A percentile compares a stretch with the other conserved stretches of the same genome.
These are phyloP conservation scores for Platismatia glauca DNA, from an alignment of 495 filamentous ascomycete genomes.

Conservation along the genomic window DNA sequence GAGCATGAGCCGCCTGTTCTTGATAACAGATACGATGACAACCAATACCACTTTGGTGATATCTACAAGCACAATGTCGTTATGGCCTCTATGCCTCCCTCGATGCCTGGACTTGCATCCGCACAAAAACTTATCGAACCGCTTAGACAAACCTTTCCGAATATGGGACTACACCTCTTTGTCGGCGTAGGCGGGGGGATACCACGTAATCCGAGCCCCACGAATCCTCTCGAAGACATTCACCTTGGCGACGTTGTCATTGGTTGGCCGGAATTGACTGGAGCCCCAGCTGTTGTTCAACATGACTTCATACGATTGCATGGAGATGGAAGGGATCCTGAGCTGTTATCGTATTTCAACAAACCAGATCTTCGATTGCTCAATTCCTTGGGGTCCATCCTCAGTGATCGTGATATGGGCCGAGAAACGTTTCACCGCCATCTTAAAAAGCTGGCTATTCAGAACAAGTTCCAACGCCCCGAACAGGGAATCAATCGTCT, in stretches of 20 bases:
- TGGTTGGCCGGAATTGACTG: slow-evolving; percentile 24
- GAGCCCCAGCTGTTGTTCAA: slow-evolving; percentile 24
- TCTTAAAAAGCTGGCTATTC: neutral
- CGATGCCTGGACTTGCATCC: slow-evolving; percentile 20
- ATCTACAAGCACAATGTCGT: slow-evolving; percentile 32
- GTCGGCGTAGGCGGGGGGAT: slow-evolving; percentile 41
- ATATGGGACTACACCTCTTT: slow-evolving; percentile 33
- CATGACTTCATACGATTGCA: slow-evolving; percentile 10
- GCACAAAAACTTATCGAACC: slow-evolving; percentile 24
- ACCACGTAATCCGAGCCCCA: slow-evolving; percentile 14
- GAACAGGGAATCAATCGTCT: too few relatives aligned
- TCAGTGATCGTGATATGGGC: neutral
- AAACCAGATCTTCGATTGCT: slow-evolving; percentile 1
- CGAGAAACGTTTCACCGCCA: neutral
- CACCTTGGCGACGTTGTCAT: slow-evolving; percentile 39
- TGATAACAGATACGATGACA: slow-evolving; percentile 20
- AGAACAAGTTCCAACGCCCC: neutral
- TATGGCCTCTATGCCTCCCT: slow-evolving; percentile 30
- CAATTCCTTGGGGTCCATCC: neutral
- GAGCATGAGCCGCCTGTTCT: slow-evolving; percentile 15
- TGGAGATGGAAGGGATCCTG: neutral
- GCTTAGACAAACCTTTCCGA: slow-evolving; percentile 31
- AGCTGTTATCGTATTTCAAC: neutral
- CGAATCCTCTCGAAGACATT: slow-evolving; percentile 27
- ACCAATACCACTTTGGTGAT: slow-evolving; percentile 29